phyloP scores from a whole-genome alignment of 371 early-diverging fungal species.

The Lichtheimia ramosa region DNA sequence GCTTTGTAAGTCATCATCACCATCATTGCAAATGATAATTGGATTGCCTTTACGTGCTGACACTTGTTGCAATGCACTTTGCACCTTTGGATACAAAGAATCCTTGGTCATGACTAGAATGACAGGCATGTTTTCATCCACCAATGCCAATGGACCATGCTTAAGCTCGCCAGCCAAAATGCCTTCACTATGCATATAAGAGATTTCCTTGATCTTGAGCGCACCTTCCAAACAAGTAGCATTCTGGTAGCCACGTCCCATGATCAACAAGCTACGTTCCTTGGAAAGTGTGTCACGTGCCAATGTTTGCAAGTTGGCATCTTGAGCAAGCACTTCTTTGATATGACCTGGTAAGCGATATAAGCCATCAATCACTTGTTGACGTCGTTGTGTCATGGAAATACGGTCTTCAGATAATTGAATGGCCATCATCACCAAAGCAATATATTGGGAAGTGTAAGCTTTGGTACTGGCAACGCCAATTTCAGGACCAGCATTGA shows the following conservation, averaged over 20 bases:
- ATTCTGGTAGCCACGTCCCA: constrained; percentile 98
- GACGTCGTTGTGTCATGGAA: constrained; percentile 80
- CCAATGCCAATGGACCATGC: constrained; percentile 98
- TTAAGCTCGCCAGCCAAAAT: constrained; percentile 98
- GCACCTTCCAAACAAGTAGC: constrained; percentile 98
- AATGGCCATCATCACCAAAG: constrained; percentile 95
- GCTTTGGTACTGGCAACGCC: constrained; percentile 99
- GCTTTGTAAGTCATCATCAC: constrained; percentile 66
- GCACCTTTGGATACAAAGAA: constrained; percentile 71
- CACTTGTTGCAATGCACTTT: constrained; percentile 94
- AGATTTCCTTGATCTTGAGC: constrained; percentile 98
- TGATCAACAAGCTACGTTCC: constrained; percentile 86
- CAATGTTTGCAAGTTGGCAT: constrained; percentile 77
- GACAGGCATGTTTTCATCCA: constrained; percentile 96
- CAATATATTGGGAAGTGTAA: constrained; percentile 96
- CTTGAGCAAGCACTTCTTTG: constrained; percentile 85
- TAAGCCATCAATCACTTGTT: constrained; percentile 92
- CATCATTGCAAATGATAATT: constrained; percentile 90
- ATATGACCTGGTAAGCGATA: constrained; percentile 87
- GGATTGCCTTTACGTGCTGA: constrained; percentile 95
- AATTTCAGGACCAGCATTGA: constrained; percentile 99
- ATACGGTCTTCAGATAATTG: constrained; percentile 90
- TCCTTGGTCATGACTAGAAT: constrained; percentile 53
- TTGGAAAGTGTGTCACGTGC: constrained; percentile 77
- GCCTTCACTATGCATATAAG: constrained; percentile 97